Evolutionary conservation across 805 yeast species (phyloP), one percentile per base, ranked within the genome.

Genomic region (Ogataea kodamae): DNA sequence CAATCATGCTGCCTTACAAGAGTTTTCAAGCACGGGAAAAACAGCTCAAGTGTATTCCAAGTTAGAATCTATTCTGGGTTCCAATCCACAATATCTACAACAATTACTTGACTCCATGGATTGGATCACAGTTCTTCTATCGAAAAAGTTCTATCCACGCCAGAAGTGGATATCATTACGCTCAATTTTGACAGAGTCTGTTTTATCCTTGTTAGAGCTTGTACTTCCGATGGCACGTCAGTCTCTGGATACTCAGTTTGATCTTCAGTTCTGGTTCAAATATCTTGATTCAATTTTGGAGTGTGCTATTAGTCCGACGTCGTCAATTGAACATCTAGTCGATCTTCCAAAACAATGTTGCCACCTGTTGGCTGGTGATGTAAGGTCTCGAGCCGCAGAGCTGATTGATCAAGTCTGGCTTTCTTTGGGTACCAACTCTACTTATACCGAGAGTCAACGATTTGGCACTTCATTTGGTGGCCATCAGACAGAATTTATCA

Each of bases 321-420:
- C 82, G 5, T 70, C 87, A 1, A 61, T 79, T 33, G 85, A 82
- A 48, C 83, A 78, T 43, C 63, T 85, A 36, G 72, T 86, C 2
- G 80, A 75, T 25, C 76, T 83, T 34, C 87, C 94, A 25, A 70
- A 81, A 53, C 76, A 76, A 42, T 88, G 88, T 1, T 76, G 88
- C 40, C 65, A 62, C 59, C 66, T 66, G 33, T 73, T 85, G 25
- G 70, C 85, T 1, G 79, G 78, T 8, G 78, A 74, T 48, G 60
- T 84, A 43, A 69, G 94, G 42, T 67, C 68, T 9, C 64, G 81
- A 41, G 69, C 80, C 26, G 75, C 87, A 0, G 45, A 43, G 9
- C 56, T 84, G 26, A 46, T 86, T 9, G 65, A 68, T 36, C 70
- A 67, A 33, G 68, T 76, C n/a, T 87, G 96, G 96, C 79, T 78